Evolutionary conservation across 352 stramenopile species (phyloP), one percentile per base, ranked within the genome.

Genomic region (Pythium vanterpoolii): DNA sequence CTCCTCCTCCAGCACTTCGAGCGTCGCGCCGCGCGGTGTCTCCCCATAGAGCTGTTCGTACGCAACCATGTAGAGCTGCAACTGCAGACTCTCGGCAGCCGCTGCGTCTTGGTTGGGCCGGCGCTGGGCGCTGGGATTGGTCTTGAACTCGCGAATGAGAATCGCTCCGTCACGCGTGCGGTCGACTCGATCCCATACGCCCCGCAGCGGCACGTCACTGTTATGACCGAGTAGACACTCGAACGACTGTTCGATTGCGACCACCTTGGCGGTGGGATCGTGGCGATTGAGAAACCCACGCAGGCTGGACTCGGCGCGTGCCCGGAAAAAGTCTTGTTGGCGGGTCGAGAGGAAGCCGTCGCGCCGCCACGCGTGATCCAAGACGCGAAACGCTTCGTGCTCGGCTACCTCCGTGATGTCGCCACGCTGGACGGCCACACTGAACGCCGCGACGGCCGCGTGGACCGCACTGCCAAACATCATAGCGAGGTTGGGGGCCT

Each of bases 111-210:
- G 70, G 18, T 91, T 77, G 2, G 54, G 3, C 5, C 85, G 77
- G 3, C 56, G 43, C 16, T 69, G 61, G 7, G 72, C 72, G 43
- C 76, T 73, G 53, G 90, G 74, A 46, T 92, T 93, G 11, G 85
- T 87, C 62, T 95, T 95, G 69, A 92, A 95, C 66, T 95, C 85
- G 49, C 87, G 76, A 21, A 95, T 87, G 10, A 91, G 60, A 2
- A 77, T 50, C 6, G 28, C 14, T 4, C 55, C 61, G 24, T 65
- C 42, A 62, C 40, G 21, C 23, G 69, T 56, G 18, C 36, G 49
- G 26, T 95, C 85, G 28, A 95, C 75, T 26, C 85, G 85, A 44
- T 95, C 85, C 83, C 83, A 93, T 1, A 95, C 76, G 1, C 85
- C 85, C 27, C 72, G 73, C 19, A 95, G 51, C 28, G 73, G 44